phyloP scores from a whole-genome alignment of 306 rosid species.

The Carpinus viminea region DNA sequence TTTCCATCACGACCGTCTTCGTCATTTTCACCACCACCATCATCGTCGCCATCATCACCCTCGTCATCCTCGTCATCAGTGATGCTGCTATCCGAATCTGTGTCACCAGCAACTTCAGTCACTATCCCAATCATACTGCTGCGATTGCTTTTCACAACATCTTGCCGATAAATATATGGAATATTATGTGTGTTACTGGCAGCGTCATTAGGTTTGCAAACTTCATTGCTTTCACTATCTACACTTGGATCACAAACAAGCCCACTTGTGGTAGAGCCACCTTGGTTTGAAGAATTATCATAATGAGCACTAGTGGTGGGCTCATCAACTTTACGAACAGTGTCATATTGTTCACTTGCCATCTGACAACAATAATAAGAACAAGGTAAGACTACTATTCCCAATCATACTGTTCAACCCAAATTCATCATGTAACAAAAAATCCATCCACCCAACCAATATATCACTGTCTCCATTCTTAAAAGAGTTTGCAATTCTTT shows the following conservation, averaged over 20 bases:
- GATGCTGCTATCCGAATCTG: conserved; percentile 73
- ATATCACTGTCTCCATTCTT: not conserved
- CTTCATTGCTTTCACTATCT: conserved; percentile 49
- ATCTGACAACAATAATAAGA: conserved; percentile 51
- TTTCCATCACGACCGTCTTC: conserved; percentile 42
- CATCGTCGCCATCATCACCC: conserved; percentile 37
- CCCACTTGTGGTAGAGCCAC: conserved; percentile 27
- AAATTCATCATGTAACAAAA: conserved; percentile 27
- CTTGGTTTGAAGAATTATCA: conserved; percentile 29
- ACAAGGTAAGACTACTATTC: conserved; percentile 17
- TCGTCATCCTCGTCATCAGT: conserved; percentile 70
- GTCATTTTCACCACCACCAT: conserved; percentile 45
- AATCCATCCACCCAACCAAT: conserved; percentile 1
- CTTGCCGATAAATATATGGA: conserved; percentile 70
- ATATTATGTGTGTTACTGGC: conserved; percentile 31
- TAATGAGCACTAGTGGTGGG: conserved; percentile 35
- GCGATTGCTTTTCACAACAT: conserved; percentile 66
- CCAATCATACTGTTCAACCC: conserved; percentile 20
- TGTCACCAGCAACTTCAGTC: conserved; percentile 90
- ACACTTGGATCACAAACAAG: conserved; percentile 29
- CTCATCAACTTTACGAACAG: conserved; percentile 37
- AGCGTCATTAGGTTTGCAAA: conserved; percentile 35
- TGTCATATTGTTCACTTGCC: conserved; percentile 50
- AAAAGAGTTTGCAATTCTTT: not conserved
- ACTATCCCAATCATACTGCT: conserved; percentile 72